Evolutionary conservation across 352 stramenopile genomes (phyloP), one percentile per base, ranked within the genome.

Genomic region (Phytophthora podocarpi): DNA sequence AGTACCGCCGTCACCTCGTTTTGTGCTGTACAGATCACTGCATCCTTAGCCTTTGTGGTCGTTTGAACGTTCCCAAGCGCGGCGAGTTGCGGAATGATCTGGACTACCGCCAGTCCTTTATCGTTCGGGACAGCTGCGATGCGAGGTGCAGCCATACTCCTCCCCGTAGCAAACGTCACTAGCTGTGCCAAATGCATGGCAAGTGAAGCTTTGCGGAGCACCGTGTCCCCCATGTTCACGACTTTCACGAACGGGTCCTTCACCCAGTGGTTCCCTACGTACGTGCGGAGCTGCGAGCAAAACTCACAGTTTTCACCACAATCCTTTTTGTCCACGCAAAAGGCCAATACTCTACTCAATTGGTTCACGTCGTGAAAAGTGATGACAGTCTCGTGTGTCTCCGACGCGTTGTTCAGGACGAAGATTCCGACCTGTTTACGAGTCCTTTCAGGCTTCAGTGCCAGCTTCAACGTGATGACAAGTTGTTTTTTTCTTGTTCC

Each of bases 401-500:
- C 23, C 11, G 47, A 1, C 24, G 45, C 6, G 23, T 51, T 60
- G 40, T 32, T 59, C 5, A 54, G 54, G 5, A 60, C 23, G 27
- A 60, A 65, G 30, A 55, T 59, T 23, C 53, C 53, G 5, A 59
- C 26, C n/a, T 39, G 59, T 8, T 48, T 27, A 3, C 35, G 42
- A 10, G 51, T 32, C 30, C n/a, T n/a, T 31, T 64, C 30, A 9
- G 45, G 32, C 10, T 36, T 47, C 2, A 70, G 55, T 24, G 47
- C 52, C 40, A 70, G 28, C 57, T 66, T 39, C 21, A 66, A 48
- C 20, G 31, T 53, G 39, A 60, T 43, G 21, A 66, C 27, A 12
- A 70, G 27, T 21, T 70, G 37, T n/a, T 6, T 61, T 59, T 31
- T 69, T 66, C 55, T 57, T 60, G 61, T 57, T 47, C 13, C 61